These are phyloP conservation scores for Danielia reshetovae DNA, from an alignment of 805 yeast genomes.

Conservation along the genomic window DNA sequence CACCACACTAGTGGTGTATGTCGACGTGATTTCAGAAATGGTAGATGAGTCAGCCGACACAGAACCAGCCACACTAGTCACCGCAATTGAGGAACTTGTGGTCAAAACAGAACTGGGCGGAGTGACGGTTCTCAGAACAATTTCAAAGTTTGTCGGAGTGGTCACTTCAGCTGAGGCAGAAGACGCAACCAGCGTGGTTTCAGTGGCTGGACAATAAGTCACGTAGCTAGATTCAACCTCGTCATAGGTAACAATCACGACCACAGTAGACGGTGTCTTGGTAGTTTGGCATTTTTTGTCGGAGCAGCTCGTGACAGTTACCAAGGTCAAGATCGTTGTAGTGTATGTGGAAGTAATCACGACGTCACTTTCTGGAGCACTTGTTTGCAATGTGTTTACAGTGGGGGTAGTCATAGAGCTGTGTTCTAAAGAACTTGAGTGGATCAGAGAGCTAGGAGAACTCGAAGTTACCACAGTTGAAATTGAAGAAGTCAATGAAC, in stretches of 20 bases:
- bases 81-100: neutral
- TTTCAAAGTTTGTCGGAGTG: neutral
- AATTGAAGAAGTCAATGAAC: no score
- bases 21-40: neutral
- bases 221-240: neutral
- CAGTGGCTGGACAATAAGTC: constrained; percentile 5
- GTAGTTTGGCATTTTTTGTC: neutral
- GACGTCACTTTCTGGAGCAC: no score
- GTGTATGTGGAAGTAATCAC: constrained; percentile 1
- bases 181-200: constrained; percentile 1
- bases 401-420: no score
- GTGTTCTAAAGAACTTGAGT: no score
- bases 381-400: no score
- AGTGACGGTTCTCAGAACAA: no score
- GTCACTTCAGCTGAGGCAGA: neutral
- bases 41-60: neutral
- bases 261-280: neutral
- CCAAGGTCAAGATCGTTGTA: neutral
- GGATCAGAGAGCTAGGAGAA: no score
- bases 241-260: constrained; percentile 1
- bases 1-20: no score
- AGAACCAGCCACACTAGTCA: neutral
- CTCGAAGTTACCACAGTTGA: no score
- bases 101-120: neutral
- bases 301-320: neutral